Percentiles rank a stretch among this genome's conserved stretches.
These are phyloP conservation scores for Hypoxylon sp. DNA, from an alignment of 2,329 filamentous ascomycete genomes.

Conservation along the genomic window DNA sequence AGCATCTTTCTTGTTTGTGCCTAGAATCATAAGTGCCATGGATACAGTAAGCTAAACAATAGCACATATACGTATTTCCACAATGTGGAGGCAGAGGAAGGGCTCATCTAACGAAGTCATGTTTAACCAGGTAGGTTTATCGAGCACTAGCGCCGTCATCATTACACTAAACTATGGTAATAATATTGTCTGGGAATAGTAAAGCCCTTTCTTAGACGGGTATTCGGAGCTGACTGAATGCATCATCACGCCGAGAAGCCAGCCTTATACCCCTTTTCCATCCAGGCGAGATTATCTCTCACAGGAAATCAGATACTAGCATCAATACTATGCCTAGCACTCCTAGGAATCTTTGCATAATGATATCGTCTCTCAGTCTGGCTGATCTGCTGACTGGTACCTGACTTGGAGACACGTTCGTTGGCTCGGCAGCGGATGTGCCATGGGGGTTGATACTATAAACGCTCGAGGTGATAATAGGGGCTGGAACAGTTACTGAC, in stretches of 20 bases:
- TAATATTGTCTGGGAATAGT: constrained; percentile 11
- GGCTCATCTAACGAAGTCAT: neutral
- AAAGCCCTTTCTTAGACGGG: constrained; percentile 3
- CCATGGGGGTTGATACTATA: constrained; percentile 10
- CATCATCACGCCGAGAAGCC: constrained; percentile 3
- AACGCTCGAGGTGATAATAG: constrained; percentile 4
- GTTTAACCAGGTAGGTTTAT: constrained; percentile 19
- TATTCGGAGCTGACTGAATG: constrained; percentile 8
- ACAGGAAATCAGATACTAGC: constrained; percentile 27
- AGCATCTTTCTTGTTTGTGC: neutral
- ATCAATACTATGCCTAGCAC: constrained; percentile 12
- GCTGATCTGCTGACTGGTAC: constrained; percentile 37
- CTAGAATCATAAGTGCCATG: neutral
- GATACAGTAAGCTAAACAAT: neutral
- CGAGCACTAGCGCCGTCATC: constrained; percentile 1
- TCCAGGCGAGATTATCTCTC: neutral
- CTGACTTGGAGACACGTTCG: constrained; percentile 30
- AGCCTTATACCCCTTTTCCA: constrained; percentile 18
- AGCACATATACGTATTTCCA: neutral
- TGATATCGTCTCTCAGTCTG: neutral
- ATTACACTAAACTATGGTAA: constrained; percentile 10
- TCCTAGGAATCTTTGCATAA: constrained; percentile 19
- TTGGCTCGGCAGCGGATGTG: constrained; percentile 22
- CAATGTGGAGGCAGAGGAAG: neutral
- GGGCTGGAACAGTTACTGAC: constrained; percentile 22